These are phyloP conservation scores for Limnanthes douglasii DNA, from an alignment of 345 rosid species.

Conservation along the genomic window DNA sequence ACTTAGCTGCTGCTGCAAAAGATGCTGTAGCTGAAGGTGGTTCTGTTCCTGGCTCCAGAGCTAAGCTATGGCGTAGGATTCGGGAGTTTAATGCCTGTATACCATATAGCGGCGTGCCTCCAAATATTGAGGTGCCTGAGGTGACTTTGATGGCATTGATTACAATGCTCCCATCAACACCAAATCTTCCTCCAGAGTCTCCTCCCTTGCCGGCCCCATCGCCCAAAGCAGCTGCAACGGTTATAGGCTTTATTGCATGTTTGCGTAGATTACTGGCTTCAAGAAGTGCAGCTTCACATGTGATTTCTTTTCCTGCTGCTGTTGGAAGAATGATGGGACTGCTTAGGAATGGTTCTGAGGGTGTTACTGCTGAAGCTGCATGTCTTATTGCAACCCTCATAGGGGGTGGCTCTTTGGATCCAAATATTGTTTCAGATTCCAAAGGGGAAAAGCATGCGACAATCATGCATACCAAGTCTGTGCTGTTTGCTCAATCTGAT, in stretches of 20 bases:
- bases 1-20: constrained; percentile 92
- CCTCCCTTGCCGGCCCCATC: constrained; percentile 99
- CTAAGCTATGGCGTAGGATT: constrained; percentile 95
- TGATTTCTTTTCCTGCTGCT: constrained; percentile 98
- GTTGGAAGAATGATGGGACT: constrained; percentile 98
- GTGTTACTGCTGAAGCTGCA: constrained; percentile 89
- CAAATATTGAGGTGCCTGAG: constrained; percentile 81
- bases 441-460: constrained; percentile 94
- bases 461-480: constrained; percentile 91
- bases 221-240: constrained; percentile 98
- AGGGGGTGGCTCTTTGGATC: constrained; percentile 73
- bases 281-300: constrained; percentile 89
- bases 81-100: constrained; percentile 97
- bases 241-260: constrained; percentile 93
- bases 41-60: constrained; percentile 89
- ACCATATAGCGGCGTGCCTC: constrained; percentile 78
- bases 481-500: constrained; percentile 65
- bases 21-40: constrained; percentile 99
- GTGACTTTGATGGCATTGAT: constrained; percentile 96
- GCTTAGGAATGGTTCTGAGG: constrained; percentile 96
- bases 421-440: constrained; percentile 43
- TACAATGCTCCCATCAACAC: constrained; percentile 93
- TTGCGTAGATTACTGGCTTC: constrained; percentile 87
- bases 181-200: constrained; percentile 86
- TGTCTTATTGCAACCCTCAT: constrained; percentile 78